A percentile compares a stretch with the other conserved stretches of the same genome.
phyloP scores from a whole-genome alignment of 2,329 filamentous ascomycete genomes.

The Cordyceps cicadae region DNA sequence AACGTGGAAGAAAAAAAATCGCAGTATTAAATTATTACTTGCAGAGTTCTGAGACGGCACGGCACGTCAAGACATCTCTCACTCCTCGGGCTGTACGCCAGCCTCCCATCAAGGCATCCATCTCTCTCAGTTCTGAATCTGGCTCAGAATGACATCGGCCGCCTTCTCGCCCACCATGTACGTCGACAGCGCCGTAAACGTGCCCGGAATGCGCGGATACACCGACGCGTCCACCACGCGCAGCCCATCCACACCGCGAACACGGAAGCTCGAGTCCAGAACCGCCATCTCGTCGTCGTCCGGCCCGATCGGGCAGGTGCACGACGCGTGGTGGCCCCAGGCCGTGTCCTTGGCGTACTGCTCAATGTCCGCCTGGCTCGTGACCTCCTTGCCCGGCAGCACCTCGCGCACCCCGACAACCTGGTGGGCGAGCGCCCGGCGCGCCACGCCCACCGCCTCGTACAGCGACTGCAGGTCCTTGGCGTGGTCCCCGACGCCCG shows the following conservation, averaged over 20 bases:
- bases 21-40: too few species aligned
- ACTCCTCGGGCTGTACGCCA: not conserved
- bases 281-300: slow-evolving; percentile 30
- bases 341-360: slow-evolving; percentile 23
- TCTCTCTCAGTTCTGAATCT: not conserved
- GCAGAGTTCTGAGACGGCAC: too few species aligned
- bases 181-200: slow-evolving; percentile 25
- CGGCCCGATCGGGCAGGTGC: slow-evolving; percentile 25
- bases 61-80: too few species aligned
- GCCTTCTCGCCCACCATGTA: slow-evolving; percentile 28
- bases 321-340: slow-evolving; percentile 28
- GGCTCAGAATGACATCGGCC: slow-evolving; percentile 22
- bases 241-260: slow-evolving; percentile 36
- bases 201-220: slow-evolving; percentile 30
- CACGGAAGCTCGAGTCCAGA: slow-evolving; percentile 40
- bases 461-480: slow-evolving; percentile 45
- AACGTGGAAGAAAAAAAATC: too few species aligned
- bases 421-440: slow-evolving; percentile 29
- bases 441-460: slow-evolving; percentile 46
- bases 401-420: slow-evolving; percentile 16
- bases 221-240: slow-evolving; percentile 39
- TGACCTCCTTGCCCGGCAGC: slow-evolving; percentile 16
- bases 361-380: slow-evolving; percentile 14
- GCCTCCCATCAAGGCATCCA: not conserved
- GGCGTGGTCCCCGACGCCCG: slow-evolving; percentile 37